Evolutionary conservation across 1,284 basidiomycete genomes (phyloP), one percentile per base, ranked within the genome.

Genomic region (Xerocomus amazonicus): DNA sequence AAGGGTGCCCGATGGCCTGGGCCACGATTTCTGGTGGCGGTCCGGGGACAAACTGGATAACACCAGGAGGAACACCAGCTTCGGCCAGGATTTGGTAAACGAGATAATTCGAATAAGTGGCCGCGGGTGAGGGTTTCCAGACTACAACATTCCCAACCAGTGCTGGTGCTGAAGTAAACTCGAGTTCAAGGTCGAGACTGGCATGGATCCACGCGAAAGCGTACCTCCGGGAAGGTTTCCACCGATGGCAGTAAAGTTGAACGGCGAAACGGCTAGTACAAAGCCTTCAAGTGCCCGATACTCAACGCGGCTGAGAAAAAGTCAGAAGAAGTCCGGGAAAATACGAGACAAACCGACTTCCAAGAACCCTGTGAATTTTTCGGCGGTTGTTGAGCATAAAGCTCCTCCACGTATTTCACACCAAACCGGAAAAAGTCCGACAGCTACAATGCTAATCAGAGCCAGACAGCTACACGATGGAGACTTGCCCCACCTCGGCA

Each of bases 211-310:
- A 33, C 45, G 43, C 27, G 44, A 36, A 28, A 34, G 69, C 79
- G 43, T 54, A 84, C 86, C 74, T 65, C 80, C 87, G 5, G 83
- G 83, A 36, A 97, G 85, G 71, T 97, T 97, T 23, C 92, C 95
- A 49, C 92, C 94, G 56, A 97, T 97, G 28, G 94, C 94, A 43
- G 95, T 97, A 67, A 97, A 99, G 78, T 99, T 99, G 78, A 99
- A 99, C 1, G 96, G 96, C 6, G 96, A 95, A 37, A 99, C 90
- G 13, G 97, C 96, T 45, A 99, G 81, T 29, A 98, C 91, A 72
- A 99, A 99, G 28, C 96, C 97, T 73, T 99, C 96, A 17, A 99
- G 80, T 4, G 96, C 83, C 56, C 97, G 90, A 72, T 94, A 99
- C 73, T 99, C 97, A 44, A 88, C 82, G 46, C 96, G 93, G 76